Evolutionary conservation across 2,329 filamentous ascomycete species (phyloP).

Genomic region (Paracoccidioides lutzii): DNA sequence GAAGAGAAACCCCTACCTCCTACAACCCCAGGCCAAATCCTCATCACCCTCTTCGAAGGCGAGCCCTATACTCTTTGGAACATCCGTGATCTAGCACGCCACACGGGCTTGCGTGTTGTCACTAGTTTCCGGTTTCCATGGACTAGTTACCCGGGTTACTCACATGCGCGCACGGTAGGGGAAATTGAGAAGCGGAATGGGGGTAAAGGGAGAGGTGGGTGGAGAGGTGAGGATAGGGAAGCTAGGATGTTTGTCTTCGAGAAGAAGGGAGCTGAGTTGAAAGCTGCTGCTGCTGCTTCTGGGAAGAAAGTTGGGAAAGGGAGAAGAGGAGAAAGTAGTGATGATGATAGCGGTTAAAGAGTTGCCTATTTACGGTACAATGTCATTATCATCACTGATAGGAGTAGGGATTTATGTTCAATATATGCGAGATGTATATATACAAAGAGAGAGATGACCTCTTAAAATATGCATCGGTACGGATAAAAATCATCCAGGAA

Average conservation of each 20-base stretch:
- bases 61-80: conserved; percentile 97
- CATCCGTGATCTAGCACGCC: conserved; percentile 70
- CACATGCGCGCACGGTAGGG: conserved; percentile 35
- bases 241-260: conserved; percentile 36
- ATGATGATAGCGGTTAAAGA: conserved; percentile 20
- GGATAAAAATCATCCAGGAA: too few relatives aligned
- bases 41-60: conserved; percentile 84
- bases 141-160: conserved; percentile 35
- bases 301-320: conserved; percentile 24
- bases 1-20: conserved; percentile 11
- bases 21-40: conserved; percentile 41
- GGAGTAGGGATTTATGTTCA: too few relatives aligned
- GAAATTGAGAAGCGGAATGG: conserved; percentile 30
- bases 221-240: conserved; percentile 36
- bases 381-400: too few relatives aligned
- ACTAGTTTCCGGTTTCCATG: conserved; percentile 38
- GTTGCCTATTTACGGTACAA: background rate
- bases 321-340: conserved; percentile 23
- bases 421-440: background rate
- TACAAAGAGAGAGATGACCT: too few relatives aligned
- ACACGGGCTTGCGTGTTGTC: conserved; percentile 39
- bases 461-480: too few relatives aligned
- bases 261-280: conserved; percentile 19
- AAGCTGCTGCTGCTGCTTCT: conserved; percentile 8
- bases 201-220: conserved; percentile 28